phyloP scores from a whole-genome alignment of 345 rosid species.

The Sonneratia alba region DNA sequence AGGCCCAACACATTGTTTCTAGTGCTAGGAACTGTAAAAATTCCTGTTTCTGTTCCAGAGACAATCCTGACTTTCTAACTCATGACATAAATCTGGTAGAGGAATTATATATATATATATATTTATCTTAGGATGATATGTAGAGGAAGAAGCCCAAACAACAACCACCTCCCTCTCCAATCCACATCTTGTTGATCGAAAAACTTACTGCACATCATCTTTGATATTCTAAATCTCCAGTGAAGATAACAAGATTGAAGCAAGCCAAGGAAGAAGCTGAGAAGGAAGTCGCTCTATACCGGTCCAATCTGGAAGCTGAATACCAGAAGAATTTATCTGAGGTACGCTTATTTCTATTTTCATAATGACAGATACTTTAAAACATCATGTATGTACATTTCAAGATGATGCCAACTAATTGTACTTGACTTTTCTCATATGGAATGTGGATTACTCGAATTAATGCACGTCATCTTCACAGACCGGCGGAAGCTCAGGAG shows the following conservation, averaged over 20 bases:
- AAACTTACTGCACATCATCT: neutral
- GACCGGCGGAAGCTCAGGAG: constrained; percentile 35
- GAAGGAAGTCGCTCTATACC: constrained; percentile 23
- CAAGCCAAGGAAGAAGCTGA: constrained; percentile 56
- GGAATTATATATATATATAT: neutral
- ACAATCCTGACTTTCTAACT: neutral
- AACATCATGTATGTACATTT: neutral
- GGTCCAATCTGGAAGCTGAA: constrained; percentile 30
- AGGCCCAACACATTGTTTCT: constrained; percentile 42
- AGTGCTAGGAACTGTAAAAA: constrained; percentile 37
- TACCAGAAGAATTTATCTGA: constrained; percentile 24
- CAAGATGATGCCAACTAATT: neutral
- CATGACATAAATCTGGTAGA: neutral
- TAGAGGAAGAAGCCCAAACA: neutral
- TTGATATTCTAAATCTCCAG: constrained; percentile 11
- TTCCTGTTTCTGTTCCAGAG: neutral
- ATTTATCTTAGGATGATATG: neutral
- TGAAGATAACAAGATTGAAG: constrained; percentile 32
- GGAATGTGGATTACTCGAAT: neutral
- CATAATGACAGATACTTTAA: neutral
- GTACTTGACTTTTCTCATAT: neutral
- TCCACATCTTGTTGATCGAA: neutral
- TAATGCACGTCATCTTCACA: neutral
- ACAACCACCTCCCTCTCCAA: too few relatives aligned
- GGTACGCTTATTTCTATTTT: constrained; percentile 9